Conservation (phyloP, 2,329 filamentous ascomycete genomes). For the Colletotrichum godetiae region DNA sequence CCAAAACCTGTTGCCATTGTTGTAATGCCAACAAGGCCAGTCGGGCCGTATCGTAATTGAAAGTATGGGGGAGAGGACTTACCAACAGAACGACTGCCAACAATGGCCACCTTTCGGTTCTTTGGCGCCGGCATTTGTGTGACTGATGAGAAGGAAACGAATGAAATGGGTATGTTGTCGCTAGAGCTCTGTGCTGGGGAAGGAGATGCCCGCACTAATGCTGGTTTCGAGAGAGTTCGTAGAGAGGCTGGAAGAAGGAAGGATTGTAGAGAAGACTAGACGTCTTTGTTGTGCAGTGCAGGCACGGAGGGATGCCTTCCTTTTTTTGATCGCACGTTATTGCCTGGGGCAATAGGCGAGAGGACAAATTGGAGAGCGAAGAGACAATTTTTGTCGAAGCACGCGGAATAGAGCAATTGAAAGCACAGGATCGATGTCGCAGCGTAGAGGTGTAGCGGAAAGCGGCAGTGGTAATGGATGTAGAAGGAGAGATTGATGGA, state of each 20-base stretch:
- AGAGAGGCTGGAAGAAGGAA: background rate
- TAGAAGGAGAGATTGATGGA: background rate
- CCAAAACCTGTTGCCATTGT: background rate
- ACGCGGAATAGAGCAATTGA: background rate
- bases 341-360: background rate
- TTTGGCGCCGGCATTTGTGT: constrained; percentile 77
- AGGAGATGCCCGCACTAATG: background rate
- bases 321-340: background rate
- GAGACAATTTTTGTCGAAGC: background rate
- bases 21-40: background rate
- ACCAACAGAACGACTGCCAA: constrained; percentile 90
- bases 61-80: constrained; percentile 40
- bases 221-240: background rate
- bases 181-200: background rate
- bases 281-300: background rate
- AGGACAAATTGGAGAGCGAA: background rate
- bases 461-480: background rate
- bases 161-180: background rate
- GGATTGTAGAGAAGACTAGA: background rate
- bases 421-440: background rate
- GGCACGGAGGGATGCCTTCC: background rate
- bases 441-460: background rate
- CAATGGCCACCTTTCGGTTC: constrained; percentile 95
- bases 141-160: background rate
- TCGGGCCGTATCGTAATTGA: background rate